Percentiles rank a stretch among this genome's conserved stretches.
Evolutionary conservation across 176 grass and related monocot genomes (phyloP).

Genomic region (Oryza brachyantha): DNA sequence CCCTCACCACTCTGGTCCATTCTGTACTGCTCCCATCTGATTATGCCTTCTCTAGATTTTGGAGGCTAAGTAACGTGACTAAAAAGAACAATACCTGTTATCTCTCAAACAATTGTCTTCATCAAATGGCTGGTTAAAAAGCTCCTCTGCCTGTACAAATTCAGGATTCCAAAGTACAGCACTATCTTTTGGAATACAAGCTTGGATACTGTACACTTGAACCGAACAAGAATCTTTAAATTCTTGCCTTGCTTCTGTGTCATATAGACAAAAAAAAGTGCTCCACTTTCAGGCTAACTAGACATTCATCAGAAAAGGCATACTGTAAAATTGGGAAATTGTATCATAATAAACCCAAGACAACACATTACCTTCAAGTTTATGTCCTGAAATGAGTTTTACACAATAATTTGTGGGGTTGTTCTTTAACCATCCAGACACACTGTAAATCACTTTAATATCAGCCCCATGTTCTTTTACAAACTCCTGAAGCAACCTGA

Average conservation of each 20-base stretch:
- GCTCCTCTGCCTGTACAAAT: slow-evolving; percentile 88
- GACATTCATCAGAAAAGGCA: not conserved
- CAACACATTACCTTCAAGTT: slow-evolving; percentile 65
- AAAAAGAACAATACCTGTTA: slow-evolving; percentile 56
- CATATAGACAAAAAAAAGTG: slow-evolving; percentile 10
- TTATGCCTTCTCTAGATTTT: not conserved
- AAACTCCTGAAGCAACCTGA: slow-evolving; percentile 86
- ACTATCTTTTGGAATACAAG: slow-evolving; percentile 78
- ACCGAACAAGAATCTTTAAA: slow-evolving; percentile 83
- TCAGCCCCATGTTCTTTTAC: slow-evolving; percentile 53
- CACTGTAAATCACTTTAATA: slow-evolving; percentile 74
- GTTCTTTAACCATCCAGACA: slow-evolving; percentile 87
- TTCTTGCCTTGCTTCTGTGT: slow-evolving; percentile 54
- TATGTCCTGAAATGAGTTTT: slow-evolving; percentile 76
- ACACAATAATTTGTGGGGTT: slow-evolving; percentile 64
- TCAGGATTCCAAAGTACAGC: slow-evolving; percentile 96
- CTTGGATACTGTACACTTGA: slow-evolving; percentile 91
- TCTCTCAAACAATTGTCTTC: slow-evolving; percentile 96
- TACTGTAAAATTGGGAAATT: not conserved
- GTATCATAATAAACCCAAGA: not conserved
- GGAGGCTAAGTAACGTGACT: not conserved
- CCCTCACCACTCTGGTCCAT: not conserved
- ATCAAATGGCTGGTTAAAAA: slow-evolving; percentile 70
- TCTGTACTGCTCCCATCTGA: not conserved
- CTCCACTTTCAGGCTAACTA: not conserved